Evolutionary conservation across 257 asterid species (phyloP).

Genomic region (Solanum corneliomulleri): DNA sequence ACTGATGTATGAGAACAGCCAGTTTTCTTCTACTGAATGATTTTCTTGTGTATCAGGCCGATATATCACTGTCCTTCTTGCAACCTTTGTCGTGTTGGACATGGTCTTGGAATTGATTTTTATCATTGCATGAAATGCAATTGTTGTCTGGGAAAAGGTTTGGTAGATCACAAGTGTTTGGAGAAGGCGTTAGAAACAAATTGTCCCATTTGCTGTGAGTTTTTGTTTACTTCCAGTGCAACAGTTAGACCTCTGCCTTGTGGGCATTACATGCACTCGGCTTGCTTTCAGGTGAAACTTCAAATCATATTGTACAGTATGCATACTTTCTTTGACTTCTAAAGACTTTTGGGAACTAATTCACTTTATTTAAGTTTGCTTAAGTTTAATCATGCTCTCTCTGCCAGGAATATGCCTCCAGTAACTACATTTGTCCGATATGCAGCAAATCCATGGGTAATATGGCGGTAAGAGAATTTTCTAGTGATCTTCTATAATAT

Average conservation of each 20-base stretch:
- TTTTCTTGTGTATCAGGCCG: conserved; percentile 10
- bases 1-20: background rate
- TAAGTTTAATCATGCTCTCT: background rate
- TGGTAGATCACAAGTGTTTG: conserved; percentile 27
- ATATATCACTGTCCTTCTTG: conserved; percentile 43
- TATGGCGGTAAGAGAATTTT: conserved; percentile 26
- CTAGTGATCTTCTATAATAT: background rate
- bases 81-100: conserved; percentile 40
- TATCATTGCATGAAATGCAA: conserved; percentile 45
- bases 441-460: conserved; percentile 49
- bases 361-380: background rate
- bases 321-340: background rate
- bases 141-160: conserved; percentile 30
- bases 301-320: background rate
- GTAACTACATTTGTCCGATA: conserved; percentile 31
- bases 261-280: conserved; percentile 45
- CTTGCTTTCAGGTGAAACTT: conserved; percentile 37
- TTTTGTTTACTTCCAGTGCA: conserved; percentile 37
- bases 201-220: conserved; percentile 41
- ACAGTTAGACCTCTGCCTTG: conserved; percentile 32
- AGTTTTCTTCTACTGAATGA: background rate
- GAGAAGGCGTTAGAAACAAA: conserved; percentile 38
- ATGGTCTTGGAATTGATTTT: conserved; percentile 35
- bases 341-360: background rate
- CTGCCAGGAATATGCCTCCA: conserved; percentile 29